These are phyloP conservation scores for Rhypophila decipiens DNA, from an alignment of 495 filamentous ascomycete genomes.

Conservation along the genomic window DNA sequence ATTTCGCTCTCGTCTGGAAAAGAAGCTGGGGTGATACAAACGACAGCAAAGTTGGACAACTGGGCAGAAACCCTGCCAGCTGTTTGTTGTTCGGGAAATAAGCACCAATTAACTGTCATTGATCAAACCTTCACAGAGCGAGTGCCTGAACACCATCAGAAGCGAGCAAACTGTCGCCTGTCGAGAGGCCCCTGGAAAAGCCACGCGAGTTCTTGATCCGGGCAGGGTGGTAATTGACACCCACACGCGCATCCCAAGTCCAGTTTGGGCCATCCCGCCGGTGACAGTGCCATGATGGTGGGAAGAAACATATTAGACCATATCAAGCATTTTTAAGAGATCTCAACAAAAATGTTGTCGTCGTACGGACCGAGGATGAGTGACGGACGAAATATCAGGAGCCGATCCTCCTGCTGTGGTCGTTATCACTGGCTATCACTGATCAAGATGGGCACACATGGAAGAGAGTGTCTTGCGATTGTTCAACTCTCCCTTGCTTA, in stretches of 20 bases:
- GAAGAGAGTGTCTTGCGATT: too few species aligned
- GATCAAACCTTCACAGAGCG: background rate
- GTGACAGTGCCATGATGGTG: background rate
- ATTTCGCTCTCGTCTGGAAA: too few species aligned
- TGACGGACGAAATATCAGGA: too few species aligned
- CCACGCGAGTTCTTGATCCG: background rate
- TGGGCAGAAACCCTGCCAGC: background rate
- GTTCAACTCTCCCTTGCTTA: too few species aligned
- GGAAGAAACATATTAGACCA: background rate
- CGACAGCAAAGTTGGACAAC: background rate
- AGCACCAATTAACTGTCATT: background rate
- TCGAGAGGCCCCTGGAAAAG: background rate
- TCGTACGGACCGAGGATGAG: too few species aligned
- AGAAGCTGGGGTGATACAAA: too few species aligned
- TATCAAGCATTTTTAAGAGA: too few species aligned
- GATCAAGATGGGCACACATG: too few species aligned
- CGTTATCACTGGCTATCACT: too few species aligned
- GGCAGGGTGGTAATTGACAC: background rate
- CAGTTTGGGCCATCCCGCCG: background rate
- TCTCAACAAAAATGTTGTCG: too few species aligned
- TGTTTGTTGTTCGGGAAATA: background rate
- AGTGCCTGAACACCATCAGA: background rate
- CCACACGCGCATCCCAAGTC: background rate
- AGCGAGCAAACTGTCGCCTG: background rate
- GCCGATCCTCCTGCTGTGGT: too few species aligned